Conservation (phyloP, 371 early-diverging fungal species). For the Mortierella polycephala region DNA sequence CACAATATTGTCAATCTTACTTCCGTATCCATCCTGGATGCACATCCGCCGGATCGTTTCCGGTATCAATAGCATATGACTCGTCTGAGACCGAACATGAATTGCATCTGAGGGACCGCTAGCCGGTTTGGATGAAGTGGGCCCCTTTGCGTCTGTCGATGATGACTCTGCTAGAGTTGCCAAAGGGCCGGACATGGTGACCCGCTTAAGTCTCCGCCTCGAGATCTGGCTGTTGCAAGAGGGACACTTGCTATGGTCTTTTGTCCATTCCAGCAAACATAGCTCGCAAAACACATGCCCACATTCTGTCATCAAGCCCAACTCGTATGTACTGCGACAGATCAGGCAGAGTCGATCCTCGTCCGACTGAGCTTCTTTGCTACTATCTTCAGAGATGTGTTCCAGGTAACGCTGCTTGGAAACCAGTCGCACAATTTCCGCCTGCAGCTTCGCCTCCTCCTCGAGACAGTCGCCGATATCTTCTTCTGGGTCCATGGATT, state of each 20-base stretch:
- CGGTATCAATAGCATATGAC: slow-evolving; percentile 23
- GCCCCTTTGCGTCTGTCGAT: background rate
- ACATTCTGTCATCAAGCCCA: slow-evolving; percentile 72
- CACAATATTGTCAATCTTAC: slow-evolving; percentile 73
- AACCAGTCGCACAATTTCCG: slow-evolving; percentile 20
- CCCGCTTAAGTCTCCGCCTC: slow-evolving; percentile 14
- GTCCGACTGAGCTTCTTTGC: slow-evolving; percentile 24
- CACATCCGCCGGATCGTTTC: slow-evolving; percentile 23
- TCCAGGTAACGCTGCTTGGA: slow-evolving; percentile 61
- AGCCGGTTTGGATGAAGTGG: too few relatives aligned
- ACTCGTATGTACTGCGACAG: slow-evolving; percentile 60
- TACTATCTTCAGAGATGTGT: slow-evolving; percentile 38
- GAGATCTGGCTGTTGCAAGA: slow-evolving; percentile 50
- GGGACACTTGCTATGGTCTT: slow-evolving; percentile 54
- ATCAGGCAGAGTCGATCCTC: slow-evolving; percentile 62
- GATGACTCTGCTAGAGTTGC: background rate
- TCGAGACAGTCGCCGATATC: slow-evolving; percentile 41
- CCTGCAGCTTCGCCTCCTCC: slow-evolving; percentile 39
- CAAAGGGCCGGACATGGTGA: slow-evolving; percentile 14
- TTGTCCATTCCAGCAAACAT: slow-evolving; percentile 60
- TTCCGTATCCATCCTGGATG: slow-evolving; percentile 35
- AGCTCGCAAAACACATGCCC: slow-evolving; percentile 65
- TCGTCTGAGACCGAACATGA: too few relatives aligned
- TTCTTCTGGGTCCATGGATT: slow-evolving; percentile 34
- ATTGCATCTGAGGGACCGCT: too few relatives aligned